Evolutionary conservation across 805 yeast species (phyloP).

Genomic region (Kazachstania kunashirensis): DNA sequence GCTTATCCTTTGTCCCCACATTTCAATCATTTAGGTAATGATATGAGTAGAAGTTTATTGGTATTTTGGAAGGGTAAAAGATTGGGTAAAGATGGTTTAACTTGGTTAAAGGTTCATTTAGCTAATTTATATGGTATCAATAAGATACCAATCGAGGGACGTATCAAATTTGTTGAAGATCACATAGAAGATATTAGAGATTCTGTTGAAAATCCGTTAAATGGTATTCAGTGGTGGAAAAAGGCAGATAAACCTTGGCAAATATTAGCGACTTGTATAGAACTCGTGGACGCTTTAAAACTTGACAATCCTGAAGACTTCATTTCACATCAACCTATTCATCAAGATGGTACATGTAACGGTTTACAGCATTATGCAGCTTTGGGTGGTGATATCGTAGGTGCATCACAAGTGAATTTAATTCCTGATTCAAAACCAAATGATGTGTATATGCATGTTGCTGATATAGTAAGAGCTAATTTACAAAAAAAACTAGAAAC

Average conservation of each 20-base stretch:
- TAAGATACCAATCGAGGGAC: slow-evolving; percentile 56
- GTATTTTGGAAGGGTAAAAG: slow-evolving; percentile 69
- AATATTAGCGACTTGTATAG: slow-evolving; percentile 60
- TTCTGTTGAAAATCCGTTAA: slow-evolving; percentile 55
- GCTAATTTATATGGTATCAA: slow-evolving; percentile 69
- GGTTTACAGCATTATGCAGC: slow-evolving; percentile 86
- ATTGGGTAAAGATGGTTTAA: slow-evolving; percentile 53
- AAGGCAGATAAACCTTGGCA: slow-evolving; percentile 81
- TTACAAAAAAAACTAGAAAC: slow-evolving; percentile 44
- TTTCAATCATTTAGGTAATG: slow-evolving; percentile 73
- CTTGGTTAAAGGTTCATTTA: slow-evolving; percentile 68
- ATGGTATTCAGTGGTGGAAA: slow-evolving; percentile 52
- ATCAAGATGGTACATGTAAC: slow-evolving; percentile 82
- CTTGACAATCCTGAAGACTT: slow-evolving; percentile 55
- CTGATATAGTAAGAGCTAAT: slow-evolving; percentile 48
- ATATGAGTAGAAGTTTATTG: slow-evolving; percentile 61
- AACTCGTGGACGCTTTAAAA: slow-evolving; percentile 50
- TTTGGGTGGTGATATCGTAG: slow-evolving; percentile 73
- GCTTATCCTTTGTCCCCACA: slow-evolving; percentile 77
- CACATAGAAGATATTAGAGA: slow-evolving; percentile 45
- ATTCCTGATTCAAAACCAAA: slow-evolving; percentile 64
- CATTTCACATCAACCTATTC: slow-evolving; percentile 67
- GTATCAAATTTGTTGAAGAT: slow-evolving; percentile 50
- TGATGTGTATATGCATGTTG: slow-evolving; percentile 68
- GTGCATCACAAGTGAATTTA: slow-evolving; percentile 72